These are phyloP conservation scores for Phytophthora tubulina DNA, from an alignment of 352 stramenopile species.

Conservation along the genomic window DNA sequence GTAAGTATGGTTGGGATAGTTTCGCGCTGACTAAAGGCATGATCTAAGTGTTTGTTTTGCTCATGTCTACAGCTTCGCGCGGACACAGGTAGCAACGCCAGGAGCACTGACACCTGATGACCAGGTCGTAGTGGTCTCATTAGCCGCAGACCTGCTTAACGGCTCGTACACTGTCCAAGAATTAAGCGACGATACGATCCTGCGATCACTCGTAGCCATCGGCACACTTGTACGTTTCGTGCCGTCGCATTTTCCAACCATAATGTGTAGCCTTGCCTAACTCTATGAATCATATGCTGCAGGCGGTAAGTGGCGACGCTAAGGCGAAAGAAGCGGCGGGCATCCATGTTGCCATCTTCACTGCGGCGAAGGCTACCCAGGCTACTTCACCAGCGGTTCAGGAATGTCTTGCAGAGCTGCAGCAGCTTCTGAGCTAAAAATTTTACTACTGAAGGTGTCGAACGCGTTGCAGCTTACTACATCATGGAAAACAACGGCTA, in stretches of 20 bases:
- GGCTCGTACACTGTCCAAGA: constrained; percentile 61
- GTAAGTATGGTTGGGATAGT: constrained; percentile 40
- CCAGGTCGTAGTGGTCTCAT: constrained; percentile 55
- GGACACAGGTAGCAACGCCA: constrained; percentile 43
- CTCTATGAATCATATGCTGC: not conserved
- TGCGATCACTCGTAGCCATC: constrained; percentile 72
- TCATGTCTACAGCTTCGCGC: constrained; percentile 51
- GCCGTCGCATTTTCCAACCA: not conserved
- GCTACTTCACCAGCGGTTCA: constrained; percentile 55
- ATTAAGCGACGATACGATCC: constrained; percentile 80
- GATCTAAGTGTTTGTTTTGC: constrained; percentile 14
- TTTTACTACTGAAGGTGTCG: not conserved
- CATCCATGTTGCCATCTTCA: constrained; percentile 64
- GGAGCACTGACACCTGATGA: constrained; percentile 57
- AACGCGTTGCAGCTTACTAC: not conserved
- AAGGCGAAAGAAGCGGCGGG: constrained; percentile 60
- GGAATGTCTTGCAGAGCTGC: constrained; percentile 69
- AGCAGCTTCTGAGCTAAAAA: constrained; percentile 39
- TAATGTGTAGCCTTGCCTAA: not conserved
- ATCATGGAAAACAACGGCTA: constrained; percentile 14
- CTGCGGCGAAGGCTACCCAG: constrained; percentile 54
- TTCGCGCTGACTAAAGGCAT: not conserved
- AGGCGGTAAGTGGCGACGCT: constrained; percentile 53
- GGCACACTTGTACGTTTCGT: constrained; percentile 67
- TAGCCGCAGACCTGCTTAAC: constrained; percentile 64